Base-by-base conservation (phyloP, 495 filamentous ascomycete species). In the Aspergillus diversus region DNA sequence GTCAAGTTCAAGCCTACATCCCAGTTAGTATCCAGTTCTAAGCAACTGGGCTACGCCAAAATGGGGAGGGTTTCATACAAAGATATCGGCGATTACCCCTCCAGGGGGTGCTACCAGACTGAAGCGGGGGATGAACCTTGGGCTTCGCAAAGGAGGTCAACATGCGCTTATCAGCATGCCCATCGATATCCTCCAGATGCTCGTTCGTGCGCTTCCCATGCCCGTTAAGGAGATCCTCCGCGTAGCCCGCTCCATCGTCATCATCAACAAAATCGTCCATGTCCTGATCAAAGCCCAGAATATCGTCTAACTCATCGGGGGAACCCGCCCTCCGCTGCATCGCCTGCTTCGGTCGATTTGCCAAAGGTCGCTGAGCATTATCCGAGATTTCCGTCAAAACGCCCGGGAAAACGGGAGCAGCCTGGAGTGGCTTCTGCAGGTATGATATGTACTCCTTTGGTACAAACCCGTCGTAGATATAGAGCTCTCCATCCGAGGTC, bases 41-140 rank as follows among this genome's bases (percentile, higher is more conserved):
- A 43, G 8, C 4, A 43, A 8, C n/a, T 12, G 39, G 39, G 8
- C n/a, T 43, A 15, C 12, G 21, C 21, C 21, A 27, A 27, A 27
- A 27, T 27, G 21, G 9, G 52, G 48, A n/a, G 16, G 32, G 4
- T 54, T 57, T 13, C 77, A 52, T 77, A 82, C 92, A 97, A 5
- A 99, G 86, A 75, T 98, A 98, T 67, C 92, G 89, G 50, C 95
- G 82, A 71, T 95, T 96, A 2, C 96, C 95, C 55, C 90, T 86
- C 95, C 96, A 99, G 1, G 93, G 93, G 0, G 95, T 99, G 61
- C 92, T 93, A 5, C 94, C 94, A 1, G 94, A 91, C 73, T 99
- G 95, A 69, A 98, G 95, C 31, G 93, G 75, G 35, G 87, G 84
- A 66, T 98, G 95, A 12, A 88, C 81, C 66, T 87, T 82, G 0